A percentile compares a stretch with the other conserved stretches of the same genome.
Evolutionary conservation across 208 protist genomes (phyloP).

Genomic region (Acanthamoeba sp.): DNA sequence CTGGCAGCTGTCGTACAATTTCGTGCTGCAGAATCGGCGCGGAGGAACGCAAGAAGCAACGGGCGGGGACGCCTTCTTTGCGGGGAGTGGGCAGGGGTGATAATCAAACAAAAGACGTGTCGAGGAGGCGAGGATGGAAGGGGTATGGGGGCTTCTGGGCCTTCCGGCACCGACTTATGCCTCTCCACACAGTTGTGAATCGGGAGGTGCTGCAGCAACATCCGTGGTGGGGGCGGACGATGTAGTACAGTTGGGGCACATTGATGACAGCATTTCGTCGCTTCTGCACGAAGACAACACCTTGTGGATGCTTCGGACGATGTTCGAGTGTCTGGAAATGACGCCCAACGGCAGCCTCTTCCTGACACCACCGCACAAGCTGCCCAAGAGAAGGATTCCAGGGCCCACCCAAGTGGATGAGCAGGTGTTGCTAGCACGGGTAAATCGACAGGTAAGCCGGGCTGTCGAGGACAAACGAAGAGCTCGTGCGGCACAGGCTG

Average conservation of each 20-base stretch:
- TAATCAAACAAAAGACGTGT: neutral
- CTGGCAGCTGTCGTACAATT: no score
- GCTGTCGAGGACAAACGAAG: neutral
- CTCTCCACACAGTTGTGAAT: neutral
- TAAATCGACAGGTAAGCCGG: neutral
- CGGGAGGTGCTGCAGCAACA: neutral
- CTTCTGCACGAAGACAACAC: neutral
- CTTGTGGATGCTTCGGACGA: neutral
- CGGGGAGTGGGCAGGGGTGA: neutral
- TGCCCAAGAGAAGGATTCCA: neutral
- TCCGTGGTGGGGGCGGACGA: neutral
- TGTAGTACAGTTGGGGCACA: neutral
- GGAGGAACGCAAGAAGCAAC: no score
- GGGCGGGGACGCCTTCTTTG: neutral
- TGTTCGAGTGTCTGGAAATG: conserved; percentile 16
- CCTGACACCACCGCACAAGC: neutral
- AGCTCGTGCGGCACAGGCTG: neutral
- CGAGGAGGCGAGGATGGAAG: neutral
- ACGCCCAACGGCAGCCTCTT: conserved; percentile 12
- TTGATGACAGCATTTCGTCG: neutral
- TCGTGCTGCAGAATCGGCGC: no score
- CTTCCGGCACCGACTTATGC: neutral
- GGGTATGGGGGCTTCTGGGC: neutral
- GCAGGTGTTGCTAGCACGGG: neutral
- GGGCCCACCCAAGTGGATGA: neutral